These are phyloP conservation scores for Curvularia lunata DNA, from an alignment of 2,329 filamentous ascomycete species.

Conservation along the genomic window DNA sequence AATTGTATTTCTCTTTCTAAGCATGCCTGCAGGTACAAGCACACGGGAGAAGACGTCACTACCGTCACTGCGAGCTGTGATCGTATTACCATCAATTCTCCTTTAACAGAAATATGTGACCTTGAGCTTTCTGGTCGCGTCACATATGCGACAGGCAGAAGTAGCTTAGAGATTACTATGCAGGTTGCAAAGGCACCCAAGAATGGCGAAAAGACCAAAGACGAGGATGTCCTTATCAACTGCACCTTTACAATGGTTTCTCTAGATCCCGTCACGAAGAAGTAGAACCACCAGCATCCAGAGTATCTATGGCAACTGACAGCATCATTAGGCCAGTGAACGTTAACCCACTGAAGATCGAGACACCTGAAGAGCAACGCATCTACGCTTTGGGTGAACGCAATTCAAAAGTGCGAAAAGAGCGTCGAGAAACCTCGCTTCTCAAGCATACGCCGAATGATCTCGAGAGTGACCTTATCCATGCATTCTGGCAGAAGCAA, in stretches of 20 bases:
- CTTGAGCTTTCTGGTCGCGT: slow-evolving; percentile 73
- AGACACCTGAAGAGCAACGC: slow-evolving; percentile 69
- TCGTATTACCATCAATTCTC: slow-evolving; percentile 71
- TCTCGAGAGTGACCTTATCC: slow-evolving; percentile 73
- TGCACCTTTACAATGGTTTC: slow-evolving; percentile 81
- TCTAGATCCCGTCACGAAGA: slow-evolving; percentile 71
- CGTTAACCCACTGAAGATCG: slow-evolving; percentile 65
- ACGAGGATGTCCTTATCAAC: slow-evolving; percentile 71
- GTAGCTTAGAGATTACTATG: slow-evolving; percentile 75
- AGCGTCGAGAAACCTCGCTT: slow-evolving; percentile 64
- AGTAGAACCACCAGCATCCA: slow-evolving; percentile 43
- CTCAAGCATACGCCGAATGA: slow-evolving; percentile 72
- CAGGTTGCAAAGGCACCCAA: slow-evolving; percentile 72
- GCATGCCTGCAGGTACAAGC: slow-evolving; percentile 61
- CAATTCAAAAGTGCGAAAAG: slow-evolving; percentile 71
- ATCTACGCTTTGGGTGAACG: slow-evolving; percentile 68
- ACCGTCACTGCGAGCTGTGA: slow-evolving; percentile 70
- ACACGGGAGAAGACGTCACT: slow-evolving; percentile 68
- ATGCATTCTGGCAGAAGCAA: slow-evolving; percentile 74
- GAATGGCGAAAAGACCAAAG: slow-evolving; percentile 61
- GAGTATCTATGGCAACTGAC: not conserved
- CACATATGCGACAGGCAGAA: slow-evolving; percentile 74
- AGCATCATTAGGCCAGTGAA: slow-evolving; percentile 58
- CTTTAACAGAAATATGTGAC: slow-evolving; percentile 78
- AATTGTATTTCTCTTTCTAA: slow-evolving; percentile 18